phyloP scores from a whole-genome alignment of 768 basidiomycete genomes.

The Mycena belliarum region DNA sequence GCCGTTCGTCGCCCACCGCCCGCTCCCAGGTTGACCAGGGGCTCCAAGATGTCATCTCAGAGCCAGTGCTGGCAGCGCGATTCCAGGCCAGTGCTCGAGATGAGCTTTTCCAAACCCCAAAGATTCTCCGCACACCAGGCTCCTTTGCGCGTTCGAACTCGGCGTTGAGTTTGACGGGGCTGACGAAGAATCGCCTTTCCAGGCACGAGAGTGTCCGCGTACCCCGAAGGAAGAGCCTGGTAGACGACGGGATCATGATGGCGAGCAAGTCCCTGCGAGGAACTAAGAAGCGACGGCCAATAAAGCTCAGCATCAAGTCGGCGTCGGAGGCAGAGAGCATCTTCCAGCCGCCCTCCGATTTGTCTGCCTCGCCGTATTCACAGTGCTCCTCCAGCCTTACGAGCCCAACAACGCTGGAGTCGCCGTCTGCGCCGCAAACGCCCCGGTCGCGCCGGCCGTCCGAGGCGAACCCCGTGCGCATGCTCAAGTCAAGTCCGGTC shows the following conservation, averaged over 20 bases:
- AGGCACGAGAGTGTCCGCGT: slow-evolving; percentile 73
- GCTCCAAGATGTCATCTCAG: slow-evolving; percentile 80
- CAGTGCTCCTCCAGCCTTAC: slow-evolving; percentile 32
- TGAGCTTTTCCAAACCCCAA: slow-evolving; percentile 60
- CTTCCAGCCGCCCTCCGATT: slow-evolving; percentile 20
- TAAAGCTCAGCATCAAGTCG: slow-evolving; percentile 38
- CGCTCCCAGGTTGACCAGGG: slow-evolving; percentile 76
- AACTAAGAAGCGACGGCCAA: slow-evolving; percentile 28
- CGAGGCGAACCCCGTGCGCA: background rate
- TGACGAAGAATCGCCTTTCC: slow-evolving; percentile 62
- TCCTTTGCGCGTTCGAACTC: slow-evolving; percentile 57
- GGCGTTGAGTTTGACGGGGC: slow-evolving; percentile 58
- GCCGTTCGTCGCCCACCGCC: slow-evolving; percentile 64
- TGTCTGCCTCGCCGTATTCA: slow-evolving; percentile 40
- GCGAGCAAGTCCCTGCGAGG: slow-evolving; percentile 23
- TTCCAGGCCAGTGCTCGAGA: slow-evolving; percentile 63
- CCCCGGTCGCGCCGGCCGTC: slow-evolving; percentile 19
- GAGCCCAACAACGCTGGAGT: slow-evolving; percentile 18
- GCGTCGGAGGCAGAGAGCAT: slow-evolving; percentile 30
- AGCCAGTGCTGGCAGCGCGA: slow-evolving; percentile 67
- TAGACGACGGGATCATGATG: slow-evolving; percentile 38
- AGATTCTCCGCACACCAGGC: slow-evolving; percentile 36
- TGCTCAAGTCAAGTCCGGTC: background rate
- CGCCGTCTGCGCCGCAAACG: slow-evolving; percentile 19
- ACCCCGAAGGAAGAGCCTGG: slow-evolving; percentile 55